Conservation (phyloP, 257 asterid species). For the Penstemon newberryi region DNA sequence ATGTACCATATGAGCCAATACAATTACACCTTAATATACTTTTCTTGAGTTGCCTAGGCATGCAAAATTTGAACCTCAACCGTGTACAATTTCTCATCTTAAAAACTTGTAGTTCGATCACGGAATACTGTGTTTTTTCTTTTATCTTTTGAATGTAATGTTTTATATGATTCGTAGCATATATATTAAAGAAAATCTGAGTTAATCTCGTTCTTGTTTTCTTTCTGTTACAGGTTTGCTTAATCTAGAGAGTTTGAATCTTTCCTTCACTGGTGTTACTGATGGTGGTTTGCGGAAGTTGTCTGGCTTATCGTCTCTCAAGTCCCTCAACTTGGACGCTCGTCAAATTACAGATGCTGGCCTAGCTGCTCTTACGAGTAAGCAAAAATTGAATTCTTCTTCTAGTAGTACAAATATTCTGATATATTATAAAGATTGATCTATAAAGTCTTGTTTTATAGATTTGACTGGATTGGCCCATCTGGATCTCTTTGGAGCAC, state of each 20-base stretch:
- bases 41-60: not conserved
- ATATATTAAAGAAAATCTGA: not conserved
- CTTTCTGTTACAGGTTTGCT: conserved; percentile 42
- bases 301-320: conserved; percentile 78
- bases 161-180: not conserved
- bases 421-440: too few relatives aligned
- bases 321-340: conserved; percentile 83
- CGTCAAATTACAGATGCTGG: conserved; percentile 93
- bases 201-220: not conserved
- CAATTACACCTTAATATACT: too few relatives aligned
- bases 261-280: conserved; percentile 84
- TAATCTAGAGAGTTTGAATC: conserved; percentile 77
- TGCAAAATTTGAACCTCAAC: not conserved
- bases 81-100: not conserved
- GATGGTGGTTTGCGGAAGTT: conserved; percentile 83
- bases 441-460: conserved; percentile 34
- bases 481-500: conserved; percentile 98
- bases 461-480: conserved; percentile 88
- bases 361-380: conserved; percentile 92
- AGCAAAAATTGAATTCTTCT: conserved; percentile 6
- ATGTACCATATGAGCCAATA: too few relatives aligned
- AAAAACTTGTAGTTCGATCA: not conserved
- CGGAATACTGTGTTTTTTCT: not conserved
- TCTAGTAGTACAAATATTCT: not conserved
- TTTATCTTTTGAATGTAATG: not conserved